A percentile compares a stretch with the other conserved stretches of the same genome.
Conservation (phyloP, 2,329 filamentous ascomycete genomes). For the Monosporascus sp. region DNA sequence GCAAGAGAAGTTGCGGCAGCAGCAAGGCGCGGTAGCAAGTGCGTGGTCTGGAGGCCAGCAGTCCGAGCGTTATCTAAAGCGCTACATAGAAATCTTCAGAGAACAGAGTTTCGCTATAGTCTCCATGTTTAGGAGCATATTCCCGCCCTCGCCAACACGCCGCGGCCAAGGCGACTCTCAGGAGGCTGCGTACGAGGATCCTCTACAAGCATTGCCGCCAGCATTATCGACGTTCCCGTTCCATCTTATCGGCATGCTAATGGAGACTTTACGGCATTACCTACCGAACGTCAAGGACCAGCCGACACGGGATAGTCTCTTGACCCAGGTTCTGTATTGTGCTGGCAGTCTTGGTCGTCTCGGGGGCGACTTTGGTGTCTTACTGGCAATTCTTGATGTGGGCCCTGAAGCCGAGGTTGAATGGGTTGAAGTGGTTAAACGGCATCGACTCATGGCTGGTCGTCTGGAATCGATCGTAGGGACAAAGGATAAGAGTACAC, state of each 20-base stretch:
- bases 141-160: constrained; percentile 41
- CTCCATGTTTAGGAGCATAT: constrained; percentile 89
- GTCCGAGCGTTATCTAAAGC: constrained; percentile 88
- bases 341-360: constrained; percentile 84
- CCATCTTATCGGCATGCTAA: constrained; percentile 74
- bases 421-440: constrained; percentile 86
- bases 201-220: constrained; percentile 61
- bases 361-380: constrained; percentile 87
- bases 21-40: constrained; percentile 32
- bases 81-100: constrained; percentile 94
- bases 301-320: constrained; percentile 73
- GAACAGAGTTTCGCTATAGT: constrained; percentile 96
- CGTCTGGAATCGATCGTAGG: constrained; percentile 66
- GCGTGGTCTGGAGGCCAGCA: constrained; percentile 73
- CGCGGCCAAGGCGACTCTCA: constrained; percentile 8
- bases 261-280: constrained; percentile 69
- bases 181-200: constrained; percentile 25
- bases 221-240: constrained; percentile 79
- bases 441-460: constrained; percentile 79
- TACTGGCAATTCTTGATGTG: constrained; percentile 60
- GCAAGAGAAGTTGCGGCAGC: constrained; percentile 60
- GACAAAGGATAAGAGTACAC: constrained; percentile 34
- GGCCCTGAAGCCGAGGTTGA: constrained; percentile 50
- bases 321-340: constrained; percentile 91
- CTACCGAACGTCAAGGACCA: constrained; percentile 77